phyloP scores from a whole-genome alignment of 1,139 yeast species.

The Pichia sp. region DNA sequence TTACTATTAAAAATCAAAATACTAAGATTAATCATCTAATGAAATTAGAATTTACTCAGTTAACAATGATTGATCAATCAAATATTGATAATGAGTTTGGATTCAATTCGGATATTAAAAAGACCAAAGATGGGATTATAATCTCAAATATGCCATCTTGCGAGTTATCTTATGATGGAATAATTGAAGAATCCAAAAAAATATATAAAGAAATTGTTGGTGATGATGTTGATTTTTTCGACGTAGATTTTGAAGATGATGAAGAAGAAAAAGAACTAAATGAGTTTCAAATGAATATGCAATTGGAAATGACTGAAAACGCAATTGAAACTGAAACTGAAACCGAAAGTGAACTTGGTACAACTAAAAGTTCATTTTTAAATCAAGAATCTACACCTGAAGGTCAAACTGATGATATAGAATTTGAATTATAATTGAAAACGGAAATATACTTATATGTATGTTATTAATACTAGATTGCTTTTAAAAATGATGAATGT shows the following conservation, averaged over 20 bases:
- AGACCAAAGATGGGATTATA: conserved; percentile 42
- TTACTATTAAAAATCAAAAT: conserved; percentile 51
- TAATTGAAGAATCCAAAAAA: conserved; percentile 71
- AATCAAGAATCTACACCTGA: conserved; percentile 37
- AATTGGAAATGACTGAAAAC: conserved; percentile 9
- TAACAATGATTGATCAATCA: conserved; percentile 34
- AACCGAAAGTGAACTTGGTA: neutral
- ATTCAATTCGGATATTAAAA: conserved; percentile 13
- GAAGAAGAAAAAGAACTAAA: conserved; percentile 43
- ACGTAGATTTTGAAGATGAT: conserved; percentile 92
- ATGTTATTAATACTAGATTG: neutral
- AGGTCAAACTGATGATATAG: conserved; percentile 6
- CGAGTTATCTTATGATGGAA: conserved; percentile 87
- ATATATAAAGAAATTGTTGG: conserved; percentile 78
- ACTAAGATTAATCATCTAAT: conserved; percentile 71
- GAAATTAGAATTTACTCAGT: conserved; percentile 76
- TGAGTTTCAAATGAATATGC: conserved; percentile 9
- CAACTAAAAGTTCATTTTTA: conserved; percentile 23
- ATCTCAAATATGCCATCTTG: conserved; percentile 70
- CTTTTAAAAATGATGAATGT: neutral
- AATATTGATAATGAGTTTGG: conserved; percentile 14
- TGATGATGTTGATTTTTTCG: conserved; percentile 90
- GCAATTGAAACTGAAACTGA: neutral
- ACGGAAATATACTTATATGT: neutral
- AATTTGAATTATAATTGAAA: conserved; percentile 5